These are phyloP conservation scores for Xylaria sp. DNA, from an alignment of 2,329 filamentous ascomycete species.

Conservation along the genomic window DNA sequence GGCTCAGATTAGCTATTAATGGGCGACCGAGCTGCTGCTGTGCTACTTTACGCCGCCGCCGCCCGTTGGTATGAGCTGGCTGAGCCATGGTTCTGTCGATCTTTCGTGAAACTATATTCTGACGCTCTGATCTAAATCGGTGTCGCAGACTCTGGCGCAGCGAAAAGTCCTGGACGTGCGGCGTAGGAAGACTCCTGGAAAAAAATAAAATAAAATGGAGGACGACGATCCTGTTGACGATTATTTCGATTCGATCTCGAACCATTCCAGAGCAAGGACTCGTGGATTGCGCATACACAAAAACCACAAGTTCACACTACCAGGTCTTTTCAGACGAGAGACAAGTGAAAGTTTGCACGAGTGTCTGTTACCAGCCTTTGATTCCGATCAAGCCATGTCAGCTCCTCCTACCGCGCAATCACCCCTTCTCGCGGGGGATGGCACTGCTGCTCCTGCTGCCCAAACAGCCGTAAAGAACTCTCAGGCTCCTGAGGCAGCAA, in stretches of 20 bases:
- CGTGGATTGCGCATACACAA: not conserved
- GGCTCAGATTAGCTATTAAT: too few relatives aligned
- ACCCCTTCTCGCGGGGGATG: not conserved
- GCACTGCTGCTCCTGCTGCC: not conserved
- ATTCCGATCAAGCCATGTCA: conserved; percentile 3
- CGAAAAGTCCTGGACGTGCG: not conserved
- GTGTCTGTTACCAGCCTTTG: not conserved
- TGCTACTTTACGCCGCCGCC: not conserved
- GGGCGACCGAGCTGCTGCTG: not conserved
- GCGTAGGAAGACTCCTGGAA: not conserved
- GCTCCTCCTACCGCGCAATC: not conserved
- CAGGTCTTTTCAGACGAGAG: too few relatives aligned
- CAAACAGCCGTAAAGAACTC: not conserved
- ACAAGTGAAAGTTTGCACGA: not conserved
- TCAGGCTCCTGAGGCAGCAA: conserved; percentile 10
- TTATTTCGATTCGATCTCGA: not conserved
- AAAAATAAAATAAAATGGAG: not conserved
- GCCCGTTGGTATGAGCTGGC: not conserved
- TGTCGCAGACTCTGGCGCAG: not conserved
- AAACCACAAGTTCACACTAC: not conserved
- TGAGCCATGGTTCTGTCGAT: conserved; percentile 4
- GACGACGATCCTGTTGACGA: not conserved
- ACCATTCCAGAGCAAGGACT: not conserved
- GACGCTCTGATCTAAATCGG: conserved; percentile 16
- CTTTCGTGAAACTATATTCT: conserved; percentile 3